These are phyloP conservation scores for Calonectria leucothoes DNA, from an alignment of 2,329 filamentous ascomycete genomes.

Conservation along the genomic window DNA sequence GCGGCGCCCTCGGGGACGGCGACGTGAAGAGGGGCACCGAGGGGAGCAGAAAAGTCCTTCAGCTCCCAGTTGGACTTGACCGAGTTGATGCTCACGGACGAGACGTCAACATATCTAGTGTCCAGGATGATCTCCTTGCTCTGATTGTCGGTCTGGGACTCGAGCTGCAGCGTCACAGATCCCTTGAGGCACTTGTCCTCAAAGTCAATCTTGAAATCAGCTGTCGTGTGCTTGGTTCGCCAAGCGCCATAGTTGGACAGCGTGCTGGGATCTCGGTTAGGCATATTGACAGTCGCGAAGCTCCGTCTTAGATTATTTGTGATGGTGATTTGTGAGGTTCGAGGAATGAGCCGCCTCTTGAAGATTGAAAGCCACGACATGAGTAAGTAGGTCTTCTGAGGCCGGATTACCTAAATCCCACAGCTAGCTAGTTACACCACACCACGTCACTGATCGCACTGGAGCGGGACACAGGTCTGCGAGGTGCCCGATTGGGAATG, in stretches of 20 bases:
- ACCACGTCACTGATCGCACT: conserved; percentile 13
- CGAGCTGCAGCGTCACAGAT: conserved; percentile 79
- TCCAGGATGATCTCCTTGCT: conserved; percentile 87
- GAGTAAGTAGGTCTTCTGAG: neutral
- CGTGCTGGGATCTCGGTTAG: conserved; percentile 83
- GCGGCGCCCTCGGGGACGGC: conserved; percentile 65
- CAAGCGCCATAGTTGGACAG: conserved; percentile 92
- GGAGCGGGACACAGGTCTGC: conserved; percentile 10
- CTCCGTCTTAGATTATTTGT: conserved; percentile 39
- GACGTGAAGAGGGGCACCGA: conserved; percentile 78
- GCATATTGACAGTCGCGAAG: conserved; percentile 48
- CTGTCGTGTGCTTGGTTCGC: conserved; percentile 84
- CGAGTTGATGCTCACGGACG: conserved; percentile 76
- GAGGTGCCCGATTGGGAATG: neutral
- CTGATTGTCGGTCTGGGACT: conserved; percentile 79
- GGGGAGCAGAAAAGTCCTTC: conserved; percentile 77
- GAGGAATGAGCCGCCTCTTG: conserved; percentile 40
- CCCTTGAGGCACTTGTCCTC: conserved; percentile 81
- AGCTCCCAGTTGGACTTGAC: conserved; percentile 74
- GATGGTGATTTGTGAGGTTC: conserved; percentile 37
- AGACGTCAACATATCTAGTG: conserved; percentile 84
- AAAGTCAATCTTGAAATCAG: conserved; percentile 87
- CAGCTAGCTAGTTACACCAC: conserved; percentile 9
- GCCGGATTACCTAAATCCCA: conserved; percentile 13
- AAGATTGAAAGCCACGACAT: conserved; percentile 44